phyloP scores from a whole-genome alignment of 352 stramenopile species.

The Globisporangium heterothallicum region DNA sequence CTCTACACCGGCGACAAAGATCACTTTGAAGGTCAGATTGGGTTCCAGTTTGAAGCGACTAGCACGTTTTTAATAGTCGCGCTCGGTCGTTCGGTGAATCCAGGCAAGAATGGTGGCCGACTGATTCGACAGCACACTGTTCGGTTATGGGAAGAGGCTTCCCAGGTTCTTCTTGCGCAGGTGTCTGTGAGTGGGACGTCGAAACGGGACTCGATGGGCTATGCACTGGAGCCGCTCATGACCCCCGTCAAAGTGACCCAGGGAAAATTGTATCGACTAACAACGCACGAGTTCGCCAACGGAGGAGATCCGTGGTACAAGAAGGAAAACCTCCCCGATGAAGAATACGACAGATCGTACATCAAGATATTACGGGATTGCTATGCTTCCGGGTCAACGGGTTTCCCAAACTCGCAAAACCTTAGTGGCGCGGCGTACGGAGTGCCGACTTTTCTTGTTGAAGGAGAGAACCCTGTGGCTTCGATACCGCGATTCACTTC shows the following conservation, averaged over 20 bases:
- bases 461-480: constrained; percentile 64
- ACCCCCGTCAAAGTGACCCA: constrained; percentile 59
- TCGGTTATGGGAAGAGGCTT: constrained; percentile 80
- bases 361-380: constrained; percentile 86
- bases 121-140: constrained; percentile 71
- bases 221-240: constrained; percentile 59
- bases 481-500: constrained; percentile 58
- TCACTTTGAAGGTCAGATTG: constrained; percentile 87
- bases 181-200: constrained; percentile 55
- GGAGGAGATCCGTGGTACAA: constrained; percentile 88
- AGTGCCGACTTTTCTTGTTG: constrained; percentile 79
- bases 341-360: constrained; percentile 83
- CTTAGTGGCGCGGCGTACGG: constrained; percentile 79
- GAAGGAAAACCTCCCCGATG: constrained; percentile 81
- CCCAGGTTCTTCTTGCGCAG: constrained; percentile 61
- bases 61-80: constrained; percentile 81
- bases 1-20: constrained; percentile 87
- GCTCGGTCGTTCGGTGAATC: constrained; percentile 75
- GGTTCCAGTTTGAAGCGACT: constrained; percentile 85
- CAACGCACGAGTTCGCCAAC: constrained; percentile 84
- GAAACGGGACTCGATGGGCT: constrained; percentile 67
- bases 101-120: constrained; percentile 47
- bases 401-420: constrained; percentile 84
- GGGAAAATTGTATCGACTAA: constrained; percentile 83
- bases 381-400: constrained; percentile 76